A percentile compares a stretch with the other conserved stretches of the same genome.
phyloP scores from a whole-genome alignment of 441 rosid species.

The Geranium incanum region DNA sequence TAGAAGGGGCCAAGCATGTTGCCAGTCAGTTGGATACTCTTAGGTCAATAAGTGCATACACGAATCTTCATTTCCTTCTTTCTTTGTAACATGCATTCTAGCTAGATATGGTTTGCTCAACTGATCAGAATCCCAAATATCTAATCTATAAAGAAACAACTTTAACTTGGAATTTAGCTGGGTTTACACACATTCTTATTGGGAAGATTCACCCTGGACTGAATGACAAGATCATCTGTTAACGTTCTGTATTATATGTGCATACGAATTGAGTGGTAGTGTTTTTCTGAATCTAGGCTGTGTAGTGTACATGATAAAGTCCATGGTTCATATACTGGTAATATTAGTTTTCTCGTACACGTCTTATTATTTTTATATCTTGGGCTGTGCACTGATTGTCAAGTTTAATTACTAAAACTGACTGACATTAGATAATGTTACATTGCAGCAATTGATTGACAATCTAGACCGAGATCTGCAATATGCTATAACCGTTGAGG shows the following conservation, averaged over 20 bases:
- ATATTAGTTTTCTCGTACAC: slow-evolving; percentile 3
- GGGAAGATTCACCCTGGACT: slow-evolving; percentile 11
- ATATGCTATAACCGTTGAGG: slow-evolving; percentile 91
- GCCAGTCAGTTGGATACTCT: not conserved
- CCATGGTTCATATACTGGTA: slow-evolving; percentile 7
- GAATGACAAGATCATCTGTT: slow-evolving; percentile 11
- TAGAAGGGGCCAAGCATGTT: slow-evolving; percentile 1
- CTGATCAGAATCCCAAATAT: not conserved
- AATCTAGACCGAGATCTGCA: slow-evolving; percentile 96
- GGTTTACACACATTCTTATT: not conserved
- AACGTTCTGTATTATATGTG: not conserved
- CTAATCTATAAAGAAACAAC: not conserved
- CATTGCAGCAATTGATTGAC: slow-evolving; percentile 70
- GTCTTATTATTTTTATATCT: not conserved
- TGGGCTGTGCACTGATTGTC: not conserved
- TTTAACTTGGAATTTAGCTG: slow-evolving; percentile 7
- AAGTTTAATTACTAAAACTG: slow-evolving; percentile 7
- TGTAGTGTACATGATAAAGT: not conserved
- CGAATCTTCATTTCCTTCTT: not conserved
- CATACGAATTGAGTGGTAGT: slow-evolving; percentile 6
- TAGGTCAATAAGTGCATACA: slow-evolving; percentile 4
- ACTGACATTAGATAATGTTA: slow-evolving; percentile 31
- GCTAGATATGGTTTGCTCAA: not conserved
- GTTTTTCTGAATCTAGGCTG: slow-evolving; percentile 4
- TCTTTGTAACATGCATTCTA: slow-evolving; percentile 1